Base-by-base conservation (phyloP, 1,139 yeast species). In the Nakaseomyces bracarensis region DNA sequence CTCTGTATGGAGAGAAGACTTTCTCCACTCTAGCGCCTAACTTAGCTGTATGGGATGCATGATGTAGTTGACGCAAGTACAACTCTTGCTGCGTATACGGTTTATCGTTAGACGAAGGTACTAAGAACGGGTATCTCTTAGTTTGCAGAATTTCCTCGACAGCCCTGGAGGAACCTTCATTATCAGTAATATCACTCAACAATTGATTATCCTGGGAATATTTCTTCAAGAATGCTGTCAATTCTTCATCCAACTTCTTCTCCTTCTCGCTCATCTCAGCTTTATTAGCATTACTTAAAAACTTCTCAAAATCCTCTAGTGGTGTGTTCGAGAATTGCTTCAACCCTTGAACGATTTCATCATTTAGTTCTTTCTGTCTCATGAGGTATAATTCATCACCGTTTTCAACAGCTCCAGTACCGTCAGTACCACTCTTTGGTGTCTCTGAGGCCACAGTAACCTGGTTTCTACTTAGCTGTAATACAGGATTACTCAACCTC, bases 51-150 rank as follows among this genome's bases (percentile, higher is more conserved):
- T 48, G 53, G 10, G 46, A 38, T 4, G 79, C 72, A 54, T 73
- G 78, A 55, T 70, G 71, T 52, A 76, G 67, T 52, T 81, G 82
- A 58, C 96, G 78, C 48, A 85, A 67, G 49, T 72, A 81, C 43
- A 87, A 70, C 60, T 87, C 96, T 55, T 84, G 89, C 26, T 69
- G 65, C 0, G 94, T 73, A 62, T 84, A 87, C 26, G 80, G 72
- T 50, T 72, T 72, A 15, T 60, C 61, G 14, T 49, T 50, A 10
- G 54, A 40, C 1, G 69, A 60, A n/a, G 60, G 64, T 35, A 60
- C 58, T 25, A 67, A 46, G 34, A 52, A 60, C 31, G 71, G 70
- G 46, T 52, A 64, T 34, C 49, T 41, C 43, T 44, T 47, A 38
- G 30, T 39, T 40, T 15, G 38, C 44, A 33, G 18, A 27, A 31